Conservation (phyloP, 345 rosid genomes). For the Lepidium didymum region DNA sequence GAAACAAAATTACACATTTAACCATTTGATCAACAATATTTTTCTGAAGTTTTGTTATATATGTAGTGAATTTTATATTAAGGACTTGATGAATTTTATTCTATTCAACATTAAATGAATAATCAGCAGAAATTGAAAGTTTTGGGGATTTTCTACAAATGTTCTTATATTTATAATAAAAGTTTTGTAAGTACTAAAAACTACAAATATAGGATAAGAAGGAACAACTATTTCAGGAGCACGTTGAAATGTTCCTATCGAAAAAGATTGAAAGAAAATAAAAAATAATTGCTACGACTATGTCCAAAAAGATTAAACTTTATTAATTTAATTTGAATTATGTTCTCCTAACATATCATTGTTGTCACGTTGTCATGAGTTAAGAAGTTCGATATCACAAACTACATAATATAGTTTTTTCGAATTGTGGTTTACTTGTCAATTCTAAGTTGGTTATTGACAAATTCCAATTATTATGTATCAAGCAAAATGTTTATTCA, state of each 20-base stretch:
- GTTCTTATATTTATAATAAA: too few species aligned
- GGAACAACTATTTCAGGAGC: not conserved
- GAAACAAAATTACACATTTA: too few species aligned
- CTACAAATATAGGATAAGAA: not conserved
- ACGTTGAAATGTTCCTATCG: slow-evolving; percentile 16
- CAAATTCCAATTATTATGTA: not conserved
- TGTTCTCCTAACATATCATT: slow-evolving; percentile 17
- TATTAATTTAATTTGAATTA: not conserved
- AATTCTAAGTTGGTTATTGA: not conserved
- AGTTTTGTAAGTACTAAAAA: not conserved
- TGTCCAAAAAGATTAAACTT: not conserved
- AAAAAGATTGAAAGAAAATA: not conserved
- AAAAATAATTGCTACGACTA: not conserved
- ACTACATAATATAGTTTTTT: not conserved
- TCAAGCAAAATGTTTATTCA: not conserved
- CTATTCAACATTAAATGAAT: not conserved
- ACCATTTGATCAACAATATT: too few species aligned
- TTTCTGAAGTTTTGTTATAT: too few species aligned
- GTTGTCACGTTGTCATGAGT: not conserved
- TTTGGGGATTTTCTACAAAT: too few species aligned
- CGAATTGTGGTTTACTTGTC: slow-evolving; percentile 13
- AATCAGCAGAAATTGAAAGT: too few species aligned
- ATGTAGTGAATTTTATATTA: not conserved
- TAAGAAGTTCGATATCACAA: not conserved
- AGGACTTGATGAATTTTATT: not conserved